These are phyloP conservation scores for Xylaria sp. DNA, from an alignment of 2,329 filamentous ascomycete species.

Conservation along the genomic window DNA sequence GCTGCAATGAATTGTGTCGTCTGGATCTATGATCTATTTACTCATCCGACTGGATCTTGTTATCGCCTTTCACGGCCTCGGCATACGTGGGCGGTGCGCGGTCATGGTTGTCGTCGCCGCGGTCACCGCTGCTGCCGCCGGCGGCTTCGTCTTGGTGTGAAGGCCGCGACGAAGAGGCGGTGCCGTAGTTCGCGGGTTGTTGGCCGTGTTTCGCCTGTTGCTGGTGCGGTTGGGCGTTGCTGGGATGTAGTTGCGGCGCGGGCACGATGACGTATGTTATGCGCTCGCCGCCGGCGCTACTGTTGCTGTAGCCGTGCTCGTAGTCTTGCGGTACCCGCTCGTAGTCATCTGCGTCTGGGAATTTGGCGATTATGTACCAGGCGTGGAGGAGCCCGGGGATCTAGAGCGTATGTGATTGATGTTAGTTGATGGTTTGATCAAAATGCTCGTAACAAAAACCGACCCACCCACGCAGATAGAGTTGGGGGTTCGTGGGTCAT, in stretches of 20 bases:
- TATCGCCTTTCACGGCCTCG: conserved; percentile 87
- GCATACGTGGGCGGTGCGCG: conserved; percentile 83
- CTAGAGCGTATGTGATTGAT: conserved; percentile 45
- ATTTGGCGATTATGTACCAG: conserved; percentile 97
- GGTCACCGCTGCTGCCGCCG: conserved; percentile 44
- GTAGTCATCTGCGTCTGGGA: conserved; percentile 83
- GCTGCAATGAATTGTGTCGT: not conserved
- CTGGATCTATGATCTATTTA: conserved; percentile 47
- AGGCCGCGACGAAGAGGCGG: conserved; percentile 45
- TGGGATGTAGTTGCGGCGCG: conserved; percentile 41
- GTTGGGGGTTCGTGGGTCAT: too few relatives aligned
- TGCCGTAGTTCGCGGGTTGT: conserved; percentile 60
- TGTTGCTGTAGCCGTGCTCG: conserved; percentile 49
- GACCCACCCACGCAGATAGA: too few relatives aligned
- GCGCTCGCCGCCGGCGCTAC: conserved; percentile 6
- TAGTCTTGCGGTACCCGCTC: conserved; percentile 67
- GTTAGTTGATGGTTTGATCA: not conserved
- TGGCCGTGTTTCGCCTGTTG: conserved; percentile 50
- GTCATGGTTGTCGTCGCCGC: conserved; percentile 43
- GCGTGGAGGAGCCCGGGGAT: conserved; percentile 91
- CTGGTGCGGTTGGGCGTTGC: conserved; percentile 49
- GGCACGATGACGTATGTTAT: conserved; percentile 83
- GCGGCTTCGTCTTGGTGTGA: conserved; percentile 32
- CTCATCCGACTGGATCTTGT: conserved; percentile 84
- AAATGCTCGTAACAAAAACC: not conserved